Evolutionary conservation across 2,329 filamentous ascomycete species (phyloP), one percentile per base, ranked within the genome.

Genomic region (Cladophialophora chaetospira): DNA sequence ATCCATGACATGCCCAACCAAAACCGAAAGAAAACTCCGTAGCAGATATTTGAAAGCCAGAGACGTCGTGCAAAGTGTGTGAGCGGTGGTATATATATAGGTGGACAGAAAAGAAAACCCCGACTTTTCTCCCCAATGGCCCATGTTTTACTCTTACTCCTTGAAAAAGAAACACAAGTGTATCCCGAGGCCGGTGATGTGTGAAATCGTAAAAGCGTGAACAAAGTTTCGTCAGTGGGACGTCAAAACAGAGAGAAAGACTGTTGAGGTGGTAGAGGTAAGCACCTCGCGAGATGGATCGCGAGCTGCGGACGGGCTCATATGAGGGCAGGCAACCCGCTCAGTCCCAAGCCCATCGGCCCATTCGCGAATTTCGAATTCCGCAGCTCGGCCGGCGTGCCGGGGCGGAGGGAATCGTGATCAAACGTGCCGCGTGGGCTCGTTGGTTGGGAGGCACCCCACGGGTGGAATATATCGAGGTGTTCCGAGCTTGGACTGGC

Each of bases 271-370:
- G n/a, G n/a, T n/a, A n/a, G n/a, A n/a, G n/a, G n/a, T n/a, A n/a
- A n/a, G n/a, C n/a, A n/a, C n/a, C n/a, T n/a, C n/a, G n/a, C n/a
- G n/a, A n/a, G n/a, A n/a, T n/a, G n/a, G n/a, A n/a, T n/a, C n/a
- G n/a, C n/a, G n/a, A n/a, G n/a, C n/a, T n/a, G n/a, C n/a, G n/a
- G n/a, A n/a, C n/a, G n/a, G n/a, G n/a, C n/a, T 52, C 49, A 53
- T 25, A 53, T 53, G 38, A 53, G 31, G 17, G 49, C 28, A 25
- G 38, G 49, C 4, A 53, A 28, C 5, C 49, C 49, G 19, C 38
- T 45, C 26, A 53, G 13, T 5, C 40, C 40, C 9, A 53, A 15
- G 3, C 49, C 49, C 1, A 19, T 33, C 8, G 21, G 28, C 26
- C 36, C 38, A 1, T 44, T 45, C 4, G 40, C 26, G 19, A 19